A percentile compares a stretch with the other conserved stretches of the same genome.
Evolutionary conservation across 768 basidiomycete species (phyloP).

Genomic region (Hypholoma sublateritium): DNA sequence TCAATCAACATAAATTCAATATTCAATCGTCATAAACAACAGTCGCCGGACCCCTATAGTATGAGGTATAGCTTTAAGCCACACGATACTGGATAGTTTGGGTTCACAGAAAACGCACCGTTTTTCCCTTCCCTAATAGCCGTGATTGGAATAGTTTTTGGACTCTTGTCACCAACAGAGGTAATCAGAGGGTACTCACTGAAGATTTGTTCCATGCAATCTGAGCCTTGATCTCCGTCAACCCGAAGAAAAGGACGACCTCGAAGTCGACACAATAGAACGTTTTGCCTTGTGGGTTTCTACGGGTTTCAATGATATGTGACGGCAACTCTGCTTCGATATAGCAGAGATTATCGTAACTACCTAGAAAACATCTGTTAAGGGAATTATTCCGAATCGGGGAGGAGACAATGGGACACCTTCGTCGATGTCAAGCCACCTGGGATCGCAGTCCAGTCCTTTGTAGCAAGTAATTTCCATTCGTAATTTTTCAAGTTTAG

Average conservation of each 20-base stretch:
- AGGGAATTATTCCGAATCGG: neutral
- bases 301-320: neutral
- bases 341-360: neutral
- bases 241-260: slow-evolving; percentile 45
- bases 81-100: no score
- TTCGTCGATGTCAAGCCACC: slow-evolving; percentile 18
- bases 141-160: no score
- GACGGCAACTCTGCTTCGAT: neutral
- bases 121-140: no score
- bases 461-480: neutral
- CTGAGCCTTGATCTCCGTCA: slow-evolving; percentile 49
- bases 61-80: no score
- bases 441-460: slow-evolving; percentile 2
- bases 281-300: neutral
- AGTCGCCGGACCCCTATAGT: no score
- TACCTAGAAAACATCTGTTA: neutral
- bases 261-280: slow-evolving; percentile 29
- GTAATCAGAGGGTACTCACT: neutral
- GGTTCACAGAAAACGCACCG: no score
- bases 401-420: neutral
- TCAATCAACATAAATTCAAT: no score
- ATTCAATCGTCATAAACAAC: no score
- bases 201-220: slow-evolving; percentile 38
- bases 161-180: neutral
- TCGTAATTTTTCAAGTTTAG: neutral